phyloP scores from a whole-genome alignment of 2,329 filamentous ascomycete species.

The Rugonectria rugulosa region DNA sequence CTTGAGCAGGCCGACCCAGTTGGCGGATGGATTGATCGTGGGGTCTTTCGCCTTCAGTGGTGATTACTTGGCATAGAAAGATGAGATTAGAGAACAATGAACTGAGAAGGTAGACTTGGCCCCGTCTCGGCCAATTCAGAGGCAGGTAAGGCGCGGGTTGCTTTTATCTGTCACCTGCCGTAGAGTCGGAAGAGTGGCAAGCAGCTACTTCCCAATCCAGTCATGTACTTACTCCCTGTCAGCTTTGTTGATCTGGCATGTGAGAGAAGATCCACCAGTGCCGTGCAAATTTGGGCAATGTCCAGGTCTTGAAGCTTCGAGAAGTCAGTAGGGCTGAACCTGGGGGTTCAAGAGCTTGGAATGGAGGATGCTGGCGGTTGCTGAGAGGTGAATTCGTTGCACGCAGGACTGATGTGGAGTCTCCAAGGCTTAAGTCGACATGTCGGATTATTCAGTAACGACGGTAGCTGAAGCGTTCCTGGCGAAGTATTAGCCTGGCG shows the following conservation, averaged over 20 bases:
- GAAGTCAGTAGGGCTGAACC: no score
- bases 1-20: background rate
- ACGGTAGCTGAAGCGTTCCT: no score
- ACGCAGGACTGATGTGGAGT: no score
- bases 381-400: no score
- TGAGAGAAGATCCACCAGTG: background rate
- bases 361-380: no score
- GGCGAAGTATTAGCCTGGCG: background rate
- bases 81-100: background rate
- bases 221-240: background rate
- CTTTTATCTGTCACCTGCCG: background rate
- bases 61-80: background rate
- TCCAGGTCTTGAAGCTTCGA: no score
- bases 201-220: background rate
- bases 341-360: no score
- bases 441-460: no score
- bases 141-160: conserved; percentile 16
- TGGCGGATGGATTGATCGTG: background rate
- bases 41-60: background rate
- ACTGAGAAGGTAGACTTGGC: conserved; percentile 6
- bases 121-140: background rate
- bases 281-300: background rate
- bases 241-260: background rate
- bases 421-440: no score
- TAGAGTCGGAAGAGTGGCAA: background rate